phyloP scores from a whole-genome alignment of 2,329 filamentous ascomycete genomes.

The Calcarisporium arbuscula region DNA sequence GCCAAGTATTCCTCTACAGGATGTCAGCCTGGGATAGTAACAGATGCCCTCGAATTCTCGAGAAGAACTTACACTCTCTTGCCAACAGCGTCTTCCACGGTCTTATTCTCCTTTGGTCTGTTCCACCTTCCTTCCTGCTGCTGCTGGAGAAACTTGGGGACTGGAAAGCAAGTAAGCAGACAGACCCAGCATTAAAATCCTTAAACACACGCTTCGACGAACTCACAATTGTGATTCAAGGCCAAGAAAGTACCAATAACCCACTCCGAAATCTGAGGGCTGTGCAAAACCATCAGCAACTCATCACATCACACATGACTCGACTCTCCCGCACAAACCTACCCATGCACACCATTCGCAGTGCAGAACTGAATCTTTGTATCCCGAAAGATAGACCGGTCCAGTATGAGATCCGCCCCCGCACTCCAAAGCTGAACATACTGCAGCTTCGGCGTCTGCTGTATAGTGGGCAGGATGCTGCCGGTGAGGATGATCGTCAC shows the following conservation, averaged over 20 bases:
- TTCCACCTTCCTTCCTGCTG: constrained; percentile 38
- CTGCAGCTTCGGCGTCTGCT: constrained; percentile 40
- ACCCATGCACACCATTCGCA: constrained; percentile 54
- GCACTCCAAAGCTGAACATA: constrained; percentile 50
- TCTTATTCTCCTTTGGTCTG: constrained; percentile 19
- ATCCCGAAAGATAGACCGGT: constrained; percentile 41
- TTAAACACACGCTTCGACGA: too few species aligned
- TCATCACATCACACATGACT: neutral
- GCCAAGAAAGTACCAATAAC: constrained; percentile 45
- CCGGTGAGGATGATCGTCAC: constrained; percentile 44
- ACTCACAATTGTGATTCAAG: constrained; percentile 41
- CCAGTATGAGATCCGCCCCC: constrained; percentile 43
- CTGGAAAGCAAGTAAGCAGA: too few species aligned
- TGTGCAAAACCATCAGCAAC: constrained; percentile 19
- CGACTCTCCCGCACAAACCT: constrained; percentile 12
- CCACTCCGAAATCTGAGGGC: constrained; percentile 53
- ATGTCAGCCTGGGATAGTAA: too few species aligned
- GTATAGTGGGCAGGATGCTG: constrained; percentile 32
- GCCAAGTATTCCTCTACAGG: constrained; percentile 43
- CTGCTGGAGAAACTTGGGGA: constrained; percentile 1
- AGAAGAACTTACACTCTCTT: constrained; percentile 39
- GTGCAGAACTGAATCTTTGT: constrained; percentile 46
- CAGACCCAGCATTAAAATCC: too few species aligned
- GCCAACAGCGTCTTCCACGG: constrained; percentile 36
- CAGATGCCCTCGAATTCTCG: too few species aligned